These are phyloP conservation scores for Fimicolochytrium jonesii DNA, from an alignment of 192 early-diverging fungal species.

Conservation along the genomic window DNA sequence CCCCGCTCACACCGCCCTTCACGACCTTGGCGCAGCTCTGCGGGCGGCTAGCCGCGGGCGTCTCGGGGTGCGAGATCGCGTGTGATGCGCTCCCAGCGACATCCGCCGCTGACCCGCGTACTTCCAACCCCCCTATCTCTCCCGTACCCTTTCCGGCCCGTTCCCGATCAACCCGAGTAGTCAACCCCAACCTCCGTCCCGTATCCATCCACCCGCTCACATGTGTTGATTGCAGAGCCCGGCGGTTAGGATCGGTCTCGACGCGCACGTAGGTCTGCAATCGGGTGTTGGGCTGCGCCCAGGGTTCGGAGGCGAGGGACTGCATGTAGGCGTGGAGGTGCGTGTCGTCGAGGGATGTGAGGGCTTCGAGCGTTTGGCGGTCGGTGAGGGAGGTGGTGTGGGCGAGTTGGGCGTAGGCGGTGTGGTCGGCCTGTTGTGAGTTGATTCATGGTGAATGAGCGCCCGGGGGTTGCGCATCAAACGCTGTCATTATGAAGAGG, in stretches of 20 bases:
- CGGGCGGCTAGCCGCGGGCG: constrained; percentile 6
- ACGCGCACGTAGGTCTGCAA: constrained; percentile 23
- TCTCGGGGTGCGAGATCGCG: too few species aligned
- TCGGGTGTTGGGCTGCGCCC: constrained; percentile 28
- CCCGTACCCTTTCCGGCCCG: background rate
- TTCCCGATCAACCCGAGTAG: background rate
- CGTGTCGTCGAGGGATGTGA: background rate
- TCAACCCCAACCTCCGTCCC: constrained; percentile 13
- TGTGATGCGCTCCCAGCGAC: background rate
- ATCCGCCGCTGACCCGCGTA: background rate
- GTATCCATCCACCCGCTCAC: constrained; percentile 10
- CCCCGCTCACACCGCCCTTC: too few species aligned
- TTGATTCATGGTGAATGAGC: too few species aligned
- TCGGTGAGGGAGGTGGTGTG: too few species aligned
- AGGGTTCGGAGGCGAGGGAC: constrained; percentile 19
- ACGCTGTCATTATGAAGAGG: too few species aligned
- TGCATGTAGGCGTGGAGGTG: constrained; percentile 24
- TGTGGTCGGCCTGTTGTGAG: too few species aligned
- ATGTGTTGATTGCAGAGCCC: background rate
- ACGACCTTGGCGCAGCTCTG: constrained; percentile 11
- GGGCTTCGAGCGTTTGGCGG: background rate
- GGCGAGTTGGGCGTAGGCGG: too few species aligned
- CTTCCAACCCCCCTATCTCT: background rate
- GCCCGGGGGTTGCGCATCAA: too few species aligned
- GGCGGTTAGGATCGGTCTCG: constrained; percentile 1